A percentile compares a stretch with the other conserved stretches of the same genome.
Evolutionary conservation across 176 grass and related monocot genomes (phyloP).

Genomic region (Oropetium thomaeum): DNA sequence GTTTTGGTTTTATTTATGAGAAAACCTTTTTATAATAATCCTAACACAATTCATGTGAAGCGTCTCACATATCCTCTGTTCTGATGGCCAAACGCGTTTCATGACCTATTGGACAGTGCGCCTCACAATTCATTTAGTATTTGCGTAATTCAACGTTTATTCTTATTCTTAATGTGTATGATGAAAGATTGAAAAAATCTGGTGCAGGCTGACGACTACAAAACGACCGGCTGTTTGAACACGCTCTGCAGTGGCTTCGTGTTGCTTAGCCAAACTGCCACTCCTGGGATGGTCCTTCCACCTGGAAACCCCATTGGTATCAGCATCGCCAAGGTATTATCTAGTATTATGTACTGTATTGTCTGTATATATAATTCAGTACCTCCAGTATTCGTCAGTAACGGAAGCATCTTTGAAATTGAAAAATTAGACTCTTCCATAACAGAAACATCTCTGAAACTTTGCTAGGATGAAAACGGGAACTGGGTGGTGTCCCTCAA

Average conservation of each 20-base stretch:
- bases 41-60: background rate
- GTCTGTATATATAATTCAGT: too few relatives aligned
- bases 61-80: background rate
- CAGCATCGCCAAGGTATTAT: background rate
- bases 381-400: background rate
- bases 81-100: background rate
- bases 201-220: slow-evolving; percentile 9
- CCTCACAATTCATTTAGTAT: background rate
- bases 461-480: background rate
- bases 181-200: background rate
- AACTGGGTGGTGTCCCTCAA: background rate
- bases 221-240: slow-evolving; percentile 3
- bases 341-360: too few relatives aligned
- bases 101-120: slow-evolving; percentile 11
- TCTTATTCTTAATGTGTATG: too few relatives aligned
- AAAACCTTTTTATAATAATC: too few relatives aligned
- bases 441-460: too few relatives aligned
- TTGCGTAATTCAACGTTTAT: too few relatives aligned
- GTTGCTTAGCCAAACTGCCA: background rate
- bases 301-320: background rate
- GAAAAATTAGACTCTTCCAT: too few relatives aligned
- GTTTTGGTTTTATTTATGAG: too few relatives aligned
- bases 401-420: too few relatives aligned
- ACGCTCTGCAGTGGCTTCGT: slow-evolving; percentile 14
- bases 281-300: background rate